Base-by-base conservation (phyloP, 1,284 basidiomycete genomes). In the Pholiota adiposa region DNA sequence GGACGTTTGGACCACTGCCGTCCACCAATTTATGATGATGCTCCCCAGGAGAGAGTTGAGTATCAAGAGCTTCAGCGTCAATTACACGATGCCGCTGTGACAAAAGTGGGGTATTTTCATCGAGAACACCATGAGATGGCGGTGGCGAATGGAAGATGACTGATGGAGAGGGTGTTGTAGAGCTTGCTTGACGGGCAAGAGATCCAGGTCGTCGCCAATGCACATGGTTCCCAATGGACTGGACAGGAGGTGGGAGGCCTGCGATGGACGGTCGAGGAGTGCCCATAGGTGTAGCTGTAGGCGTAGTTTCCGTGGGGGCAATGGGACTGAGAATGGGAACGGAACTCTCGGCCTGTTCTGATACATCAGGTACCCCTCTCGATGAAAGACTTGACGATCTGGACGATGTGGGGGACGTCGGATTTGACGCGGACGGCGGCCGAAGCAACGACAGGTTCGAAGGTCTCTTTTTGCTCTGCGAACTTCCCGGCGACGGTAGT, bases 271-370 rank as follows among this genome's bases (percentile, higher is more conserved):
- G 62, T 14, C 67, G 63, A 5, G 70, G 70, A 18, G 70, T 70
- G 7, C 65, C 67, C 56, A 63, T 65, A 1, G 70, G 70, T 2
- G 67, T 69, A 16, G 65, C 65, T 8, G 64, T 67, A 21, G 66
- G 68, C 9, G 67, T 69, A 9, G 61, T 59, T 16, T 65, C 62
- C 12, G 55, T 54, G 18, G 33, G 48, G 16, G 40, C 41, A 25
- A 36, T 21, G 44, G 51, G 51, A n/a, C 43, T 46, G n/a, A 56
- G 31, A 16, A 34, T 18, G n/a, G 49, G 18, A 40, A 33, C 43
- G 14, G 51, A 34, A 36, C 23, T 38, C 27, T 34, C 34, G 46
- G 16, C 50, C 7, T 29, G 44, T 16, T 29, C 29, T 4, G 41
- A 38, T 8, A 33, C 21, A 18, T 33, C 49, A 1, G 31, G 36